Base-by-base conservation (phyloP, 805 yeast genomes). In the Kluyveromyces starmeri region DNA sequence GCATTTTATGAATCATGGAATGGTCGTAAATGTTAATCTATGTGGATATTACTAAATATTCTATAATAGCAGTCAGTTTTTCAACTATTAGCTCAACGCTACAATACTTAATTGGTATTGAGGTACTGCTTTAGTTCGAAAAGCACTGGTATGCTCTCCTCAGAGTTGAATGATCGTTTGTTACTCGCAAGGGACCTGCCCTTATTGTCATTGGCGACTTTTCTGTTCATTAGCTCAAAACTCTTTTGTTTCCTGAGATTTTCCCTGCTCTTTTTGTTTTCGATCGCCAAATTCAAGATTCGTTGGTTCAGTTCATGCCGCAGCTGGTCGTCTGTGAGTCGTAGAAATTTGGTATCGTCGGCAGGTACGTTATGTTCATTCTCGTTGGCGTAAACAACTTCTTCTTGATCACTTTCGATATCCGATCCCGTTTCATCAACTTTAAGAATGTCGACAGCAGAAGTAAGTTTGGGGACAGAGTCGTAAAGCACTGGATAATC, bases 61-160 rank as follows among this genome's bases (percentile, higher is more conserved):
- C 20, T 11, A 30, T 43, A 35, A 46, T 28, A 24, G 45, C 52
- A 27, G 44, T 28, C 40, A 49, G 39, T 21, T 48, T 35, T 4
- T 39, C 27, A 1, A 8, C 31, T 5, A n/a, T n/a, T n/a, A n/a
- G n/a, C n/a, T n/a, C n/a, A n/a, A n/a, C n/a, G n/a, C n/a, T n/a
- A n/a, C n/a, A n/a, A n/a, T n/a, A n/a, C n/a, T n/a, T n/a, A n/a
- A n/a, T n/a, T n/a, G 40, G 39, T 17, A 42, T 43, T 20, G 5
- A 30, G 17, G 14, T 20, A 37, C 29, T 43, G 50, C 30, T 48
- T 44, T n/a, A 53, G 38, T 37, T 51, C 58, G 32, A 50, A 54
- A 14, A 53, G 35, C 16, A 53, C 45, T 7, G 61, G 59, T 14
- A 55, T 55, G 12, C 52, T 43, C 22, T 54, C 61, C 42, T 55